Evolutionary conservation across 2,329 filamentous ascomycete species (phyloP).

Genomic region (Penicillium sclerotiorum): DNA sequence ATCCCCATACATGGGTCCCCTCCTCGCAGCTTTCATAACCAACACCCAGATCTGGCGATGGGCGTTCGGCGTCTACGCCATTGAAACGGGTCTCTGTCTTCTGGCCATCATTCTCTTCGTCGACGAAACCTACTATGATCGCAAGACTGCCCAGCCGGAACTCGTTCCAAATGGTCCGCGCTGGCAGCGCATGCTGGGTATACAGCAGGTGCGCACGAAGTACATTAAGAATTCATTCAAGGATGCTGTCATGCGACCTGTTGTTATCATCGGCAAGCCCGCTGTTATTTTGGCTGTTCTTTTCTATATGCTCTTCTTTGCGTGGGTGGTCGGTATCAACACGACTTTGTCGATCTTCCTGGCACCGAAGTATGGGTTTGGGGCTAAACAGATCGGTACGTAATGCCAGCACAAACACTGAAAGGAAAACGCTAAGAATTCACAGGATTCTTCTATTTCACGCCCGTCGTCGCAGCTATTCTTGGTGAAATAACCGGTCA

Average conservation of each 20-base stretch:
- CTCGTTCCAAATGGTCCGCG: slow-evolving; percentile 30
- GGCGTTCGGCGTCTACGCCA: slow-evolving; percentile 41
- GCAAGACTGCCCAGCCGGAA: slow-evolving; percentile 22
- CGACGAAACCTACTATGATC: slow-evolving; percentile 45
- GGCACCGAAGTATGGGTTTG: slow-evolving; percentile 54
- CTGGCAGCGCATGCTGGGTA: slow-evolving; percentile 39
- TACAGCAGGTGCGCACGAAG: slow-evolving; percentile 36
- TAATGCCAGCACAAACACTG: background rate
- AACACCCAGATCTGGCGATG: slow-evolving; percentile 39
- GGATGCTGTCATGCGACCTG: slow-evolving; percentile 39
- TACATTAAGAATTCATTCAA: slow-evolving; percentile 32
- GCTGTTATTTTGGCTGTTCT: slow-evolving; percentile 39
- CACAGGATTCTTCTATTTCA: slow-evolving; percentile 59
- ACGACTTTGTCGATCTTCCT: slow-evolving; percentile 59
- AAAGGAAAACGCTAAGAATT: background rate
- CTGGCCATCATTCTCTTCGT: slow-evolving; percentile 37
- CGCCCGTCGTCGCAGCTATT: slow-evolving; percentile 57
- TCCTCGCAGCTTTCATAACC: slow-evolving; percentile 42
- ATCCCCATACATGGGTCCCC: slow-evolving; percentile 36
- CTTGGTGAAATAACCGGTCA: slow-evolving; percentile 59
- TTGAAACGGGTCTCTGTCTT: slow-evolving; percentile 36
- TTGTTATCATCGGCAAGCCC: slow-evolving; percentile 42
- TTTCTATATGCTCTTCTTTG: slow-evolving; percentile 46
- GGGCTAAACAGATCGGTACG: slow-evolving; percentile 53
- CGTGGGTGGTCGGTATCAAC: slow-evolving; percentile 56